Evolutionary conservation across 257 asterid species (phyloP).

Genomic region (Craterostigma plantagineum): DNA sequence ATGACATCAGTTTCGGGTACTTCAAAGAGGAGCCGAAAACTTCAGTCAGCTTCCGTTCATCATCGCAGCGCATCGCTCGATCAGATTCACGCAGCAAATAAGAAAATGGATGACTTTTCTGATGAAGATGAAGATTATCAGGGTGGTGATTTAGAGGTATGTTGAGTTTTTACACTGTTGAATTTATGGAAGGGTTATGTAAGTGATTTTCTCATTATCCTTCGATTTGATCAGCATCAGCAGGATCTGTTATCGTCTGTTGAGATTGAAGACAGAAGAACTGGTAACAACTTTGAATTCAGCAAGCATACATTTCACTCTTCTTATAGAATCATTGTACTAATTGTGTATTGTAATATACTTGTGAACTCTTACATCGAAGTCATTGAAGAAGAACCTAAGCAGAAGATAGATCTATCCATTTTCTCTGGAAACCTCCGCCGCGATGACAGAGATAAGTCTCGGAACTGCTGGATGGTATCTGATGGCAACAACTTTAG

Average conservation of each 20-base stretch:
- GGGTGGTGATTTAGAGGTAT: constrained; percentile 65
- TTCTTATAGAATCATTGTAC: no score
- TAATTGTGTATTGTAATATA: not conserved
- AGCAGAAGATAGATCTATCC: constrained; percentile 64
- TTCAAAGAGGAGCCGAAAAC: constrained; percentile 40
- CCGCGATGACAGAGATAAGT: constrained; percentile 54
- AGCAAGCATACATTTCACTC: constrained; percentile 1
- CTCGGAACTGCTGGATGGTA: constrained; percentile 81
- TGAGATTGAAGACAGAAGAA: constrained; percentile 40
- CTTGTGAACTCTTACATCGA: not conserved
- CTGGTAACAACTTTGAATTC: constrained; percentile 29
- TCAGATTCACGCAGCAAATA: constrained; percentile 56
- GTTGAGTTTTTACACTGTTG: constrained; percentile 6
- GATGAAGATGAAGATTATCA: constrained; percentile 94
- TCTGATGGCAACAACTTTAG: constrained; percentile 87
- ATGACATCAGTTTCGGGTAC: constrained; percentile 70
- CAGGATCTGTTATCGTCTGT: constrained; percentile 44
- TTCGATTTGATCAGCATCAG: constrained; percentile 5
- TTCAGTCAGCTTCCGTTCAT: constrained; percentile 43
- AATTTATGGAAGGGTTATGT: constrained; percentile 8
- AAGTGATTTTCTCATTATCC: constrained; percentile 4
- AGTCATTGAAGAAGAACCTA: constrained; percentile 31
- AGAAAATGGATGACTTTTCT: constrained; percentile 80
- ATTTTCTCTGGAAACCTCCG: constrained; percentile 84
- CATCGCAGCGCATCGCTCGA: constrained; percentile 71